These are phyloP conservation scores for Kernera saxatilis DNA, from an alignment of 345 rosid genomes.

Conservation along the genomic window DNA sequence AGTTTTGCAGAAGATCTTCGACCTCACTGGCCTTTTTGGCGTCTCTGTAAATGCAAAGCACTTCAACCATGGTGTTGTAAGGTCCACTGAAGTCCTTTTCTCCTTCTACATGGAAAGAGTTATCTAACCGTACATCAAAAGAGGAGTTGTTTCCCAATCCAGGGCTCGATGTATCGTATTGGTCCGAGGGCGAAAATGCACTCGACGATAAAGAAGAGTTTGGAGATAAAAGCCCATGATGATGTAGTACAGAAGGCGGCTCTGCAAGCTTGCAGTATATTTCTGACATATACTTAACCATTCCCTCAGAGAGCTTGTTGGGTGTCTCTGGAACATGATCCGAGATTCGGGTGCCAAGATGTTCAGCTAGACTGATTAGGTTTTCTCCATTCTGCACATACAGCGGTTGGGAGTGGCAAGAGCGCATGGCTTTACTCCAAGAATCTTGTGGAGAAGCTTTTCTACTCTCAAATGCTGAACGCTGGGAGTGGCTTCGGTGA, in stretches of 20 bases:
- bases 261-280: slow-evolving; percentile 90
- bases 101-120: slow-evolving; percentile 86
- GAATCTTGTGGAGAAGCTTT: slow-evolving; percentile 48
- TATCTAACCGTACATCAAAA: slow-evolving; percentile 67
- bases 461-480: slow-evolving; percentile 45
- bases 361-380: slow-evolving; percentile 87
- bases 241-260: slow-evolving; percentile 52
- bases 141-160: slow-evolving; percentile 69
- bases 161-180: slow-evolving; percentile 78
- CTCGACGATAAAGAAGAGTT: slow-evolving; percentile 70
- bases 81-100: slow-evolving; percentile 93
- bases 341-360: slow-evolving; percentile 79
- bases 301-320: slow-evolving; percentile 91
- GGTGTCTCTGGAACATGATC: slow-evolving; percentile 92
- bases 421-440: slow-evolving; percentile 50
- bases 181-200: slow-evolving; percentile 71
- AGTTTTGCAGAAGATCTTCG: slow-evolving; percentile 75
- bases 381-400: slow-evolving; percentile 64
- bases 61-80: slow-evolving; percentile 80
- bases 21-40: slow-evolving; percentile 71
- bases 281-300: slow-evolving; percentile 88
- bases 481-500: slow-evolving; percentile 79
- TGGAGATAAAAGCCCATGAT: slow-evolving; percentile 72
- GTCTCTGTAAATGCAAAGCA: slow-evolving; percentile 75
- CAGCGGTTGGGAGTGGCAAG: slow-evolving; percentile 80